Conservation (phyloP, 345 rosid genomes). For the Raphanus raphanistrum region DNA sequence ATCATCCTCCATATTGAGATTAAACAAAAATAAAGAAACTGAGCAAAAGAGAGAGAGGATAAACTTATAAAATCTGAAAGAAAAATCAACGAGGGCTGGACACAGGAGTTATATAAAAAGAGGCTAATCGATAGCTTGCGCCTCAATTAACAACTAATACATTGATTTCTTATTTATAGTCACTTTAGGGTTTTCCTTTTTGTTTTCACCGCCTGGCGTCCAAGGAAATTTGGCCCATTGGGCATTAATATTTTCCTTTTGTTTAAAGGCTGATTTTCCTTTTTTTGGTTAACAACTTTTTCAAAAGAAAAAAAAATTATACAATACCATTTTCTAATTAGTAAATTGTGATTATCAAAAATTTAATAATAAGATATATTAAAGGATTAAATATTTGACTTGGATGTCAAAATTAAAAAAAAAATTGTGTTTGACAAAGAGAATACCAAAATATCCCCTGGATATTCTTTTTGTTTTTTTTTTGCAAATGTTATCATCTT, state of each 20-base stretch:
- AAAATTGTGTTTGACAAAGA: conserved; percentile 1
- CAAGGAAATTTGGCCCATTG: conserved; percentile 1
- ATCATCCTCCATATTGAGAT: neutral
- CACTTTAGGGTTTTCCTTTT: neutral
- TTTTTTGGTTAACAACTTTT: neutral
- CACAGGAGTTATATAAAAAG: neutral
- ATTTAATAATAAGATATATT: neutral
- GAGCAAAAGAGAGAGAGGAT: neutral
- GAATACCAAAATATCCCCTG: no score
- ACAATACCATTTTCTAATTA: neutral
- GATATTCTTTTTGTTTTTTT: no score
- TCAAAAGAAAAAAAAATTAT: no score
- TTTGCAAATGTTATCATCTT: no score
- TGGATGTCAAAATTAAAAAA: neutral
- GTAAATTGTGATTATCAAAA: neutral
- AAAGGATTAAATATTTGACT: neutral
- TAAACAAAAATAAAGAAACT: neutral
- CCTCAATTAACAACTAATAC: neutral
- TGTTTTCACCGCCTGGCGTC: neutral
- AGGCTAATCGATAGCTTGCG: neutral
- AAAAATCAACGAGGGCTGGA: neutral
- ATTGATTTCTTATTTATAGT: neutral
- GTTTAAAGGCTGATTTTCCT: neutral
- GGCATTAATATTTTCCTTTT: neutral
- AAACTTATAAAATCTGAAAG: no score